Conservation (phyloP, 495 filamentous ascomycete genomes). For the Lentithecium fluviatile region DNA sequence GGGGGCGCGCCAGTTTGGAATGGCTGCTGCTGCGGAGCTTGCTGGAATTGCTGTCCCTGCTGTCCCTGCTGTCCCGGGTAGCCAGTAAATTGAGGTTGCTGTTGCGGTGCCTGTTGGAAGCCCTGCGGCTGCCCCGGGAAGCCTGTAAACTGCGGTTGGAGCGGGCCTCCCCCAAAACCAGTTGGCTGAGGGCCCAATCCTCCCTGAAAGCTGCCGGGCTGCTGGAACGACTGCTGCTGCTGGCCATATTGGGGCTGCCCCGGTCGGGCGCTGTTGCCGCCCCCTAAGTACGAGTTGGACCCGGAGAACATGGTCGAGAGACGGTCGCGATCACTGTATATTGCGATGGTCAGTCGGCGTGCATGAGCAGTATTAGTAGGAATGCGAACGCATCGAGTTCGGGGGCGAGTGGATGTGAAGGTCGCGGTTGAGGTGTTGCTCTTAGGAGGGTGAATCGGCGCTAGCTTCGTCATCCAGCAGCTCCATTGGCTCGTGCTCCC, state of each 20-base stretch:
- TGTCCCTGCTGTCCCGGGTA: conserved; percentile 52
- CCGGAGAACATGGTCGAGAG: conserved; percentile 73
- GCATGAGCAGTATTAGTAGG: conserved; percentile 17
- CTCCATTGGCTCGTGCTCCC: background rate
- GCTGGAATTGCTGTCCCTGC: conserved; percentile 43
- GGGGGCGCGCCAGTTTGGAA: conserved; percentile 40
- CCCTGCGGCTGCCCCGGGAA: conserved; percentile 53
- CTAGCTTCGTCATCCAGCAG: conserved; percentile 25
- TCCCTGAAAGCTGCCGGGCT: conserved; percentile 45
- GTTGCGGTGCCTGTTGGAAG: conserved; percentile 46
- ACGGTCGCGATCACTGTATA: conserved; percentile 11
- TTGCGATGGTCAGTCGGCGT: background rate
- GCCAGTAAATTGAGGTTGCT: conserved; percentile 55
- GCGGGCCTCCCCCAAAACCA: conserved; percentile 53
- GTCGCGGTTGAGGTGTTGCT: conserved; percentile 11
- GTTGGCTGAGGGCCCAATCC: conserved; percentile 52
- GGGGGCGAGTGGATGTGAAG: conserved; percentile 1
- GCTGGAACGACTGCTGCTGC: conserved; percentile 55
- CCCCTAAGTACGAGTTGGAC: conserved; percentile 79
- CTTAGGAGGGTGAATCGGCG: conserved; percentile 2
- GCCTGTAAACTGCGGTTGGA: conserved; percentile 60
- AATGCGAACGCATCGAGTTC: background rate
- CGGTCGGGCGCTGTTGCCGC: conserved; percentile 70
- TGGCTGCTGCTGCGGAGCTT: conserved; percentile 50
- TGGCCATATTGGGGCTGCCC: conserved; percentile 66